Percentiles rank a stretch among this genome's conserved stretches.
phyloP scores from a whole-genome alignment of 176 grass and related monocot species.

The Alopecurus myosuroides region DNA sequence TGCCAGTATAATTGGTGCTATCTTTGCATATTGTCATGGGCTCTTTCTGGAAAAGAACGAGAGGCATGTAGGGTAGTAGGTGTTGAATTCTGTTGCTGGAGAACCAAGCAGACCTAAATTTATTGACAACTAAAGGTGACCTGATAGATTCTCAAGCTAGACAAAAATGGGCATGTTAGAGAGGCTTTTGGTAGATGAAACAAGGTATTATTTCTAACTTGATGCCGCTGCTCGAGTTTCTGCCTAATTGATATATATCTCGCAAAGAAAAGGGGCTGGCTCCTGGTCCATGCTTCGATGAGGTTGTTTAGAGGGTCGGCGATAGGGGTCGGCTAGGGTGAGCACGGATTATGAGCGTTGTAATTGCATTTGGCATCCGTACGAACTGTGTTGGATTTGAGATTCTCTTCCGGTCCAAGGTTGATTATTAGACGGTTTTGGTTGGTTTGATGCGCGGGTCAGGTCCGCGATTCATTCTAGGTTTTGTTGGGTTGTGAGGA shows the following conservation, averaged over 20 bases:
- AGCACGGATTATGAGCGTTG: neutral
- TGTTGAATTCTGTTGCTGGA: neutral
- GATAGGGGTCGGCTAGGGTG: too few relatives aligned
- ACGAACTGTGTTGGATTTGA: neutral
- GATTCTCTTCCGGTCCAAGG: neutral
- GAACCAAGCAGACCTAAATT: neutral
- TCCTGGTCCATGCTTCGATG: neutral
- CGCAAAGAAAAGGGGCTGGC: neutral
- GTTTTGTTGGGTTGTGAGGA: conserved; percentile 4
- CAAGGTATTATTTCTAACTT: neutral
- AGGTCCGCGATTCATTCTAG: neutral
- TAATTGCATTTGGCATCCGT: neutral
- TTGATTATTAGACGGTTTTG: neutral
- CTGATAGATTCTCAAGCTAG: neutral
- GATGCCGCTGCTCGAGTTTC: neutral
- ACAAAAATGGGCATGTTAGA: neutral
- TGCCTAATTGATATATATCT: neutral
- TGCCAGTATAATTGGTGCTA: neutral
- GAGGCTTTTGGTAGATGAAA: neutral
- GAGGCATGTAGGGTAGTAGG: neutral
- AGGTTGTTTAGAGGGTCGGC: neutral
- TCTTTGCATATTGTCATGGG: neutral
- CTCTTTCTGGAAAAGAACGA: neutral
- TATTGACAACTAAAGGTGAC: neutral
- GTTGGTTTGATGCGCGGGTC: neutral